Conservation (phyloP, 768 basidiomycete species). For the Paxillus rubicundulus region DNA sequence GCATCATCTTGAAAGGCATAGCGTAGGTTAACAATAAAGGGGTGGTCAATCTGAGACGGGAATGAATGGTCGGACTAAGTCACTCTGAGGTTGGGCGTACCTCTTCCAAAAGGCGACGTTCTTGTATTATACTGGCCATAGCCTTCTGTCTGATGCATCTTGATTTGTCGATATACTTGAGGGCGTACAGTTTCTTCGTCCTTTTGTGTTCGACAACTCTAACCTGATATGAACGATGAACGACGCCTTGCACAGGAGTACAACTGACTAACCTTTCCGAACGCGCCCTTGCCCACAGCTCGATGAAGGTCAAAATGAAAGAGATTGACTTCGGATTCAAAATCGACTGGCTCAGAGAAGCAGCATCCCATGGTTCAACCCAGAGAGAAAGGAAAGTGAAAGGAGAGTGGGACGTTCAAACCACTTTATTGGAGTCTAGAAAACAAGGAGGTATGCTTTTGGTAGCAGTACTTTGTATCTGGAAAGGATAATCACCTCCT, state of each 20-base stretch:
- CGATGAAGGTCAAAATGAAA: constrained; percentile 97
- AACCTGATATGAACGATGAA: constrained; percentile 51
- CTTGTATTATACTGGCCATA: constrained; percentile 90
- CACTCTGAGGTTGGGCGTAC: constrained; percentile 38
- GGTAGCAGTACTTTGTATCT: constrained; percentile 25
- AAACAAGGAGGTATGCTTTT: constrained; percentile 37
- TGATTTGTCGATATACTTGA: constrained; percentile 98
- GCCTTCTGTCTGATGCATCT: constrained; percentile 89
- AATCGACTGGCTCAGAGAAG: constrained; percentile 79
- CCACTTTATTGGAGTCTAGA: constrained; percentile 23
- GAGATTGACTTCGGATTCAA: constrained; percentile 79
- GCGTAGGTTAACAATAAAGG: constrained; percentile 85
- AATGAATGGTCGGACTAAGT: constrained; percentile 10
- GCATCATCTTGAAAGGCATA: constrained; percentile 98
- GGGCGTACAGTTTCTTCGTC: constrained; percentile 86
- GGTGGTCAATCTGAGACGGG: constrained; percentile 70
- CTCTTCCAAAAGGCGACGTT: constrained; percentile 89
- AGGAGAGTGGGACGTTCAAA: constrained; percentile 21
- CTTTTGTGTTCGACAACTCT: constrained; percentile 96
- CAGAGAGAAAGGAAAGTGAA: constrained; percentile 32
- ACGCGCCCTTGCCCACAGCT: constrained; percentile 95
- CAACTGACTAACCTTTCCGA: constrained; percentile 76
- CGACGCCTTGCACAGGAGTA: constrained; percentile 3
- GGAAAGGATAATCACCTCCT: background rate
- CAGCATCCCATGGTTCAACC: constrained; percentile 54